A percentile compares a stretch with the other conserved stretches of the same genome.
Evolutionary conservation across 148 eudicot species (phyloP).

Genomic region (Diospyros kaki): DNA sequence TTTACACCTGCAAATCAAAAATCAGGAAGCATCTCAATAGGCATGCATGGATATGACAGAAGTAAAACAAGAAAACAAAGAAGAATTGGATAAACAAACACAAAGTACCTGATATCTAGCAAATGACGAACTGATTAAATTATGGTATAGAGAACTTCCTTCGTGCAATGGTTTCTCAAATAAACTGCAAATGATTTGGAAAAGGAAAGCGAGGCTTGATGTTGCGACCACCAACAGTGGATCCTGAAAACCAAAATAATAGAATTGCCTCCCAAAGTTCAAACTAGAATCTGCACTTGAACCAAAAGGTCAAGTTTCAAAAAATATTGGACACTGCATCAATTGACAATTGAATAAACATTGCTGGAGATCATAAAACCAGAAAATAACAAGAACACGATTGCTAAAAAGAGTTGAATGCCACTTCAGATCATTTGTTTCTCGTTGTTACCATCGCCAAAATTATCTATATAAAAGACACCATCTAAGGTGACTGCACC

Average conservation of each 20-base stretch:
- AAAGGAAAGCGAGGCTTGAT: no score
- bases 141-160: no score
- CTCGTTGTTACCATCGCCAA: not conserved
- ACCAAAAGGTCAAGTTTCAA: not conserved
- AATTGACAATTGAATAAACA: not conserved
- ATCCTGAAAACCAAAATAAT: constrained; percentile 32
- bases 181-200: no score
- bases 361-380: not conserved
- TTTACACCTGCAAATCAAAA: no score
- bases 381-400: not conserved
- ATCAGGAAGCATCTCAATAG: no score
- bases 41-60: no score
- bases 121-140: no score
- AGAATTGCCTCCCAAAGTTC: not conserved
- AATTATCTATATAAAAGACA: not conserved
- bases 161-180: no score
- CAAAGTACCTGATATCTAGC: no score
- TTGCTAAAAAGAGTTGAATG: not conserved
- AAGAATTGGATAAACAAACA: no score
- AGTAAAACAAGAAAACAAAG: no score
- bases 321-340: not conserved
- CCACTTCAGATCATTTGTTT: not conserved
- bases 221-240: constrained; percentile 17
- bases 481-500: not conserved
- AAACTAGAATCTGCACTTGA: not conserved